These are phyloP conservation scores for Nakazawaea ishiwadae DNA, from an alignment of 805 yeast genomes.

Conservation along the genomic window DNA sequence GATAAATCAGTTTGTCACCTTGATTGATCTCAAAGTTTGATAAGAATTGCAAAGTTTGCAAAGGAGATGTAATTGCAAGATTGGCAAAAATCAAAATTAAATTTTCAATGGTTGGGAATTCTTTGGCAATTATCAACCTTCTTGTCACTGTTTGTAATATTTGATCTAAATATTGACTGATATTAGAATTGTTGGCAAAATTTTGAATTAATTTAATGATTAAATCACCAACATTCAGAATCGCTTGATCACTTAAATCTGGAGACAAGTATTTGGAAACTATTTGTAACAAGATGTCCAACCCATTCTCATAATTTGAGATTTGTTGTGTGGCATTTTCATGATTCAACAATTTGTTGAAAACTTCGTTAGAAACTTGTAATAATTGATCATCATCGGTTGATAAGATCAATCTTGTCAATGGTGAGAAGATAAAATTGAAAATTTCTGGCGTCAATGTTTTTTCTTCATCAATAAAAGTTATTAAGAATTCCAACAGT, in stretches of 20 bases:
- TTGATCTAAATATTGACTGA: slow-evolving; percentile 41
- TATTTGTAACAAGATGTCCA: slow-evolving; percentile 54
- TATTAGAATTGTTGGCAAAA: slow-evolving; percentile 28
- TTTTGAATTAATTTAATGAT: slow-evolving; percentile 24
- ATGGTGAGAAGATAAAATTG: slow-evolving; percentile 36
- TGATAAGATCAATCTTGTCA: slow-evolving; percentile 33
- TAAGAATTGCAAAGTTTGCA: slow-evolving; percentile 60
- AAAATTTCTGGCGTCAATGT: slow-evolving; percentile 36
- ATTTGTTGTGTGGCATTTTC: slow-evolving; percentile 29
- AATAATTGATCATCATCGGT: slow-evolving; percentile 73
- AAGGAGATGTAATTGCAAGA: slow-evolving; percentile 58
- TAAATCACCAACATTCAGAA: slow-evolving; percentile 65
- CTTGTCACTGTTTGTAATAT: slow-evolving; percentile 71
- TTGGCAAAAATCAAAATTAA: slow-evolving; percentile 72
- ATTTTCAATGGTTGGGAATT: slow-evolving; percentile 71
- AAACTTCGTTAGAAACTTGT: slow-evolving; percentile 73
- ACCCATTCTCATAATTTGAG: slow-evolving; percentile 36
- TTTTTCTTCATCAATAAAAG: slow-evolving; percentile 32
- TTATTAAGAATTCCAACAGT: slow-evolving; percentile 50
- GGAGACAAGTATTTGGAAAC: slow-evolving; percentile 71
- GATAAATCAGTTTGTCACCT: slow-evolving; percentile 17
- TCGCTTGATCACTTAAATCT: slow-evolving; percentile 71
- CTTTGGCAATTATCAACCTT: slow-evolving; percentile 62
- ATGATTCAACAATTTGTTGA: slow-evolving; percentile 50
- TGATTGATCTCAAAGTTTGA: slow-evolving; percentile 28